These are phyloP conservation scores for Eucalyptus sp. DNA, from an alignment of 345 rosid genomes.

Conservation along the genomic window DNA sequence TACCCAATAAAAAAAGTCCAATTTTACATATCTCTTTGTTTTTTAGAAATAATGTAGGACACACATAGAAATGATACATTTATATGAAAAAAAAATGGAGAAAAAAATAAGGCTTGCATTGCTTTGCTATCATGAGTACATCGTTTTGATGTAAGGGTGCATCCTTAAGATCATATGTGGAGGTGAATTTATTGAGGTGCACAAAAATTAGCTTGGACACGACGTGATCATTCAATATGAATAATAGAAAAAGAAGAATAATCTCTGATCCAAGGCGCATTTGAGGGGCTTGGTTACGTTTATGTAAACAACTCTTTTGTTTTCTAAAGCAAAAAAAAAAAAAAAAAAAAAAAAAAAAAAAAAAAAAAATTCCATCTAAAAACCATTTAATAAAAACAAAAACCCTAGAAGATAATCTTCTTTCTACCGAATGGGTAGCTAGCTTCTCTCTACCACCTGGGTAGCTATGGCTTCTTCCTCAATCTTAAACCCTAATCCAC, in stretches of 20 bases:
- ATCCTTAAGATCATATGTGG: background rate
- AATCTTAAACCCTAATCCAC: no score
- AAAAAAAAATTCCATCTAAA: background rate
- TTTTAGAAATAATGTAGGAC: background rate
- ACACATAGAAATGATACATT: background rate
- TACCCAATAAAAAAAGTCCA: background rate
- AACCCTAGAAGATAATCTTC: no score
- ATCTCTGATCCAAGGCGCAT: background rate
- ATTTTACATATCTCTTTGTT: background rate
- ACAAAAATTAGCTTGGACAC: background rate
- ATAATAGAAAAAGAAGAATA: background rate
- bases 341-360: no score
- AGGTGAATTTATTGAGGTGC: background rate
- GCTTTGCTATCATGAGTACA: background rate
- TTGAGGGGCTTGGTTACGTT: background rate
- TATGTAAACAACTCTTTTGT: background rate
- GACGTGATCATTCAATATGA: background rate
- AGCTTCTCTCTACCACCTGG: no score
- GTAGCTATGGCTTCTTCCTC: no score
- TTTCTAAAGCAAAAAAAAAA: background rate
- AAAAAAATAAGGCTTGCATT: background rate
- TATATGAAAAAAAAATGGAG: fast-evolving
- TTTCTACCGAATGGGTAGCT: no score
- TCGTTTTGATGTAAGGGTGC: background rate
- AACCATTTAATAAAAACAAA: background rate